phyloP scores from a whole-genome alignment of 352 stramenopile species.

The Phytophthora ohioensis region DNA sequence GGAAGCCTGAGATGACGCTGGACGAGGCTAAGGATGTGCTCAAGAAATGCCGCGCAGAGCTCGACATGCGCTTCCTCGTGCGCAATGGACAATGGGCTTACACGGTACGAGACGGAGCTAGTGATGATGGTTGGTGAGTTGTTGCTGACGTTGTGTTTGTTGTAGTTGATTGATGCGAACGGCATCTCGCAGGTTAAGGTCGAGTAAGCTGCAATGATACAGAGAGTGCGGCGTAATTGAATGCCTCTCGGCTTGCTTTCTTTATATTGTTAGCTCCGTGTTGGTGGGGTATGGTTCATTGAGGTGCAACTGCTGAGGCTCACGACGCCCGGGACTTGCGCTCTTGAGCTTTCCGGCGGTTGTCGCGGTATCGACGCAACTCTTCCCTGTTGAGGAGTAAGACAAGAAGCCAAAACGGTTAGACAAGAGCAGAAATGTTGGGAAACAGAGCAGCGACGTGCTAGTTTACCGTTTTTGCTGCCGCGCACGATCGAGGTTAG shows the following conservation, averaged over 20 bases:
- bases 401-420: not conserved
- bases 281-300: conserved; percentile 4
- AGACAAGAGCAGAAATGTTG: not conserved
- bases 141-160: conserved; percentile 9
- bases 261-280: not conserved
- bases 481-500: conserved; percentile 73
- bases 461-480: conserved; percentile 66
- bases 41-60: conserved; percentile 81
- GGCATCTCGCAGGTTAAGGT: conserved; percentile 75
- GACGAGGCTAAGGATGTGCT: conserved; percentile 79
- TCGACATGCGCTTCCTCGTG: conserved; percentile 88
- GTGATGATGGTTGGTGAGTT: not conserved
- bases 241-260: conserved; percentile 30
- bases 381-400: conserved; percentile 52
- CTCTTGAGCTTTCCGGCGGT: conserved; percentile 60
- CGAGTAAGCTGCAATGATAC: conserved; percentile 46
- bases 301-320: not conserved
- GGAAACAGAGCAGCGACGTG: not conserved
- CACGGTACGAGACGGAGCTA: conserved; percentile 47
- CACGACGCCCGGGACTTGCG: conserved; percentile 57
- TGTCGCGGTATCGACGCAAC: conserved; percentile 69
- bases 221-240: conserved; percentile 26
- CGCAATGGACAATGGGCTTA: conserved; percentile 90
- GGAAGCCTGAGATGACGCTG: conserved; percentile 85
- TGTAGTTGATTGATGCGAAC: conserved; percentile 70